Evolutionary conservation across 305 asterid genomes (phyloP).

Genomic region (Fraxinus velutina): DNA sequence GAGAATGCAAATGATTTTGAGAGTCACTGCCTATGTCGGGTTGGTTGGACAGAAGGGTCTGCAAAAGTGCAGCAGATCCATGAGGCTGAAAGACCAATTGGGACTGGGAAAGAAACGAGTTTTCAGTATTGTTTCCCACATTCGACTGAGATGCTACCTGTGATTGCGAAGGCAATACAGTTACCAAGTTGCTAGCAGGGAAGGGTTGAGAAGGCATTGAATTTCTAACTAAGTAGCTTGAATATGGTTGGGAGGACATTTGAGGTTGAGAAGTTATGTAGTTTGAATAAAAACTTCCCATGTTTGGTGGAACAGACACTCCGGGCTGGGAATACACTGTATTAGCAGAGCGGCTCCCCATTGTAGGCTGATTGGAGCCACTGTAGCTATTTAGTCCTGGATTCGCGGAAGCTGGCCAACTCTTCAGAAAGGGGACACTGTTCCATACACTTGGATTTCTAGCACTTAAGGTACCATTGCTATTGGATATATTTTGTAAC

Average conservation of each 20-base stretch:
- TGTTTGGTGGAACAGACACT: not conserved
- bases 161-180: conserved; percentile 17
- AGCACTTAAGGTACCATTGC: conserved; percentile 23
- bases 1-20: conserved; percentile 27
- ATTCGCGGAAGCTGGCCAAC: conserved; percentile 20
- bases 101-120: conserved; percentile 21
- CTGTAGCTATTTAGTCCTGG: not conserved
- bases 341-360: not conserved
- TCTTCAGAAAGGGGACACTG: conserved; percentile 25
- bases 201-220: conserved; percentile 29
- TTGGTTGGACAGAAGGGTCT: conserved; percentile 27
- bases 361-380: conserved; percentile 6
- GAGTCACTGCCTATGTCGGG: conserved; percentile 18
- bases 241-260: conserved; percentile 18
- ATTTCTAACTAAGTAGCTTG: conserved; percentile 24
- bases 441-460: conserved; percentile 28
- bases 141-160: conserved; percentile 25
- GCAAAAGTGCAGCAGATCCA: conserved; percentile 31
- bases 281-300: conserved; percentile 10
- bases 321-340: not conserved
- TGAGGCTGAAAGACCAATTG: conserved; percentile 20
- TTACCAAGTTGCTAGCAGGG: conserved; percentile 20
- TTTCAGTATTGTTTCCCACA: conserved; percentile 19
- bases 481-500: conserved; percentile 21
- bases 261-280: conserved; percentile 19